phyloP scores from a whole-genome alignment of 2,329 filamentous ascomycete species.

The Graphilbum fragrans region DNA sequence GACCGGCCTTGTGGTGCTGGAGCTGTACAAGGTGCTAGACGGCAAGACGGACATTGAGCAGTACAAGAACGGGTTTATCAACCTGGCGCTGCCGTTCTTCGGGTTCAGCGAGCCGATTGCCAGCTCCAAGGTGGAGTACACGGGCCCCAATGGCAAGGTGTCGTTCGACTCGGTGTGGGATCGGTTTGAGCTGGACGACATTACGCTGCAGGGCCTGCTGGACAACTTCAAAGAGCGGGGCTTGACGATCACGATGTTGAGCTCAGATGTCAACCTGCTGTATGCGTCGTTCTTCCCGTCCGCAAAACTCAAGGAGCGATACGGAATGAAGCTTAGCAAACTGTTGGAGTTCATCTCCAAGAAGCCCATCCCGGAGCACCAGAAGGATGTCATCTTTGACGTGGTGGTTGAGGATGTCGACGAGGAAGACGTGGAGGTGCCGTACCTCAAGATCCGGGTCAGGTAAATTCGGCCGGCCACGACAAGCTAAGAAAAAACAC shows the following conservation, averaged over 20 bases:
- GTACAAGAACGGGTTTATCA: conserved; percentile 99
- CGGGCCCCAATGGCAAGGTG: conserved; percentile 66
- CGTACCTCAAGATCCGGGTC: conserved; percentile 86
- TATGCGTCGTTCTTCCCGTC: conserved; percentile 89
- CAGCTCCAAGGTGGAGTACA: conserved; percentile 85
- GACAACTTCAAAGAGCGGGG: conserved; percentile 72
- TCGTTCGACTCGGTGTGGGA: conserved; percentile 96
- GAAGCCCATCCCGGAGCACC: conserved; percentile 80
- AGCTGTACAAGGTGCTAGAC: conserved; percentile 93
- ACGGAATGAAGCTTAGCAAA: conserved; percentile 73
- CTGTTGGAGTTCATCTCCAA: conserved; percentile 82
- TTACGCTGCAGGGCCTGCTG: conserved; percentile 75
- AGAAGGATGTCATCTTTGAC: conserved; percentile 94
- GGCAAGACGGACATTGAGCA: conserved; percentile 95
- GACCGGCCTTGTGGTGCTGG: conserved; percentile 82
- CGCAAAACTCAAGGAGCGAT: conserved; percentile 66
- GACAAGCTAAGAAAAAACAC: background rate
- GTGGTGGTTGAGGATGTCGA: conserved; percentile 81
- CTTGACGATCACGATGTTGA: conserved; percentile 80
- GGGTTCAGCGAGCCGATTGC: conserved; percentile 95
- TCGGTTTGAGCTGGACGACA: conserved; percentile 79
- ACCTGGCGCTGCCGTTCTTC: conserved; percentile 92
- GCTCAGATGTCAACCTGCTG: conserved; percentile 88
- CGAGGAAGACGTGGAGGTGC: conserved; percentile 92
- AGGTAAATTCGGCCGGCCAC: conserved; percentile 13